phyloP scores from a whole-genome alignment of 164 flowering plant species.

The Nelumbo lutea region DNA sequence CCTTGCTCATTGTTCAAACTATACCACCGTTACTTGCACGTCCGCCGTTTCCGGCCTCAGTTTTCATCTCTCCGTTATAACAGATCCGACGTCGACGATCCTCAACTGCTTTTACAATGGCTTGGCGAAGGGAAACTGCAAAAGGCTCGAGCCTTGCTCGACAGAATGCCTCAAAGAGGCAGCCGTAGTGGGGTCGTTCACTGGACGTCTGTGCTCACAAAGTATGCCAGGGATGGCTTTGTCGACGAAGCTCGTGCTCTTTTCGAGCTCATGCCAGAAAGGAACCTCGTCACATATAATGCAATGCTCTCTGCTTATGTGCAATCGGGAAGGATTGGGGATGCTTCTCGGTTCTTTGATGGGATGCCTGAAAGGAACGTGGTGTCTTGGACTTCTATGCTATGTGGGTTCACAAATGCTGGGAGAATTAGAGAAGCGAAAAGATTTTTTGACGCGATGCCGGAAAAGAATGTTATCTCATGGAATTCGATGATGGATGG shows the following conservation, averaged over 20 bases:
- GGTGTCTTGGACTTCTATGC: constrained; percentile 54
- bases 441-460: constrained; percentile 44
- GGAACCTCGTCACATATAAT: constrained; percentile 43
- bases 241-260: constrained; percentile 40
- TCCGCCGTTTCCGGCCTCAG: constrained; percentile 9
- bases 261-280: constrained; percentile 44
- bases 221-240: constrained; percentile 28
- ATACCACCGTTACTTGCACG: constrained; percentile 1
- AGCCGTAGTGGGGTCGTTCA: constrained; percentile 16
- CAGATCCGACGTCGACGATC: constrained; percentile 18
- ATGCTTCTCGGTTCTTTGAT: constrained; percentile 38
- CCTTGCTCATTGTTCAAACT: not conserved
- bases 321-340: constrained; percentile 33
- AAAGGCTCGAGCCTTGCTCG: constrained; percentile 43
- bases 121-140: constrained; percentile 17
- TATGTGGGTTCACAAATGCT: constrained; percentile 35
- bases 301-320: constrained; percentile 51
- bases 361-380: constrained; percentile 50
- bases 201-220: constrained; percentile 45
- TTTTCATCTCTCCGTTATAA: constrained; percentile 9
- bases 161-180: constrained; percentile 27
- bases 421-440: constrained; percentile 22
- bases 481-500: constrained; percentile 60
- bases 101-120: constrained; percentile 16
- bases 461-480: constrained; percentile 46